Percentiles rank a stretch among this genome's conserved stretches.
Evolutionary conservation across 768 basidiomycete species (phyloP).

Genomic region (Rhodotorula paludigena): DNA sequence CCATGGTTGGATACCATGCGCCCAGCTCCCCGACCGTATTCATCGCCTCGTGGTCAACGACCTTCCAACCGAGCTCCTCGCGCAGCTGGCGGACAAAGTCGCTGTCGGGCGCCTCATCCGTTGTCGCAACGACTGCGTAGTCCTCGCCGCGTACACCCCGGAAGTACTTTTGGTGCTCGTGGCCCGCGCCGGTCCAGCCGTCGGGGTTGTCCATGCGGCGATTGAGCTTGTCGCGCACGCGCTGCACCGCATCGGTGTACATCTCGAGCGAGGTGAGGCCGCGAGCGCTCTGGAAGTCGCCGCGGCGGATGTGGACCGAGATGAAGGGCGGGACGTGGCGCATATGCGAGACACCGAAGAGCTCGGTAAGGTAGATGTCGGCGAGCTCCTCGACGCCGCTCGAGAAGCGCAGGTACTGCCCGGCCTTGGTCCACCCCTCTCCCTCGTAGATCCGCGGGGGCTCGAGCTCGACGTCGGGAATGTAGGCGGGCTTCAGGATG

Average conservation of each 20-base stretch:
- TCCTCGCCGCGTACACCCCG: conserved; percentile 29
- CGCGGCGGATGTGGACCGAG: conserved; percentile 35
- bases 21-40: conserved; percentile 49
- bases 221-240: conserved; percentile 14
- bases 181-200: conserved; percentile 10
- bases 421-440: conserved; percentile 18
- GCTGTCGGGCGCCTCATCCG: conserved; percentile 57
- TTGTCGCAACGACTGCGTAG: conserved; percentile 58
- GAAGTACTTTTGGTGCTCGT: conserved; percentile 6
- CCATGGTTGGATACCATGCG: conserved; percentile 26
- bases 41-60: conserved; percentile 53
- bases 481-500: conserved; percentile 21
- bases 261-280: conserved; percentile 25
- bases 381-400: conserved; percentile 18
- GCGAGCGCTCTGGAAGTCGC: conserved; percentile 29
- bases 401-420: conserved; percentile 26
- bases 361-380: conserved; percentile 14
- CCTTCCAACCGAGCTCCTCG: conserved; percentile 54
- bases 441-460: conserved; percentile 19
- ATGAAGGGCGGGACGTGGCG: conserved; percentile 29
- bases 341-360: conserved; percentile 10
- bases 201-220: conserved; percentile 23
- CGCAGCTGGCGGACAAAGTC: conserved; percentile 59
- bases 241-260: conserved; percentile 21
- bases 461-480: conserved; percentile 5